Percentiles rank a stretch among this genome's conserved stretches.
Evolutionary conservation across 495 filamentous ascomycete species (phyloP).

Genomic region (Tuber brumale): DNA sequence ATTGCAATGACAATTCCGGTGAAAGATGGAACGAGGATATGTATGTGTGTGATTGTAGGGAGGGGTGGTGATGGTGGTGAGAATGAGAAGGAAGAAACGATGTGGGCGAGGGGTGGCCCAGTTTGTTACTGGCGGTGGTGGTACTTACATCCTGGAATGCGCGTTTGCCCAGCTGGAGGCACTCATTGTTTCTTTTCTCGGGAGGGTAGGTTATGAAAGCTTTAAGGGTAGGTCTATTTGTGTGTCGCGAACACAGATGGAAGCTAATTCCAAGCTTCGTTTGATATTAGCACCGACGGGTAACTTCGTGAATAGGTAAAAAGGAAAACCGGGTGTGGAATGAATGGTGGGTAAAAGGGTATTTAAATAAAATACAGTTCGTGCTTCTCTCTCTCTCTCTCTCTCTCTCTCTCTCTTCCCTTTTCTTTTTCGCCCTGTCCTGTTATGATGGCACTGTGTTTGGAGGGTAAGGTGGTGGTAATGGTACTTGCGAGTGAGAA

Average conservation of each 20-base stretch:
- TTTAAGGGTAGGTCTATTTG: background rate
- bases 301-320: background rate
- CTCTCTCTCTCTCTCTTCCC: background rate
- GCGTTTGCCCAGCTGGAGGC: conserved; percentile 36
- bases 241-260: background rate
- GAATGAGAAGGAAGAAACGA: background rate
- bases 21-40: background rate
- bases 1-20: background rate
- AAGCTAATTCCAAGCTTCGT: background rate
- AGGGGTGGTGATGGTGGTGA: background rate
- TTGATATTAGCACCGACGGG: background rate
- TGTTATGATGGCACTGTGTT: background rate
- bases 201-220: background rate
- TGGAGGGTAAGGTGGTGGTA: background rate
- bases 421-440: background rate
- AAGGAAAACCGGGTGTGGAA: background rate
- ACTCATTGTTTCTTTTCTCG: conserved; percentile 28
- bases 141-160: conserved; percentile 38
- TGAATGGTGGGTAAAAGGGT: background rate
- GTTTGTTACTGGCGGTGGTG: conserved; percentile 11
- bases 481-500: background rate
- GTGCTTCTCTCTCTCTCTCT: background rate
- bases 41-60: background rate
- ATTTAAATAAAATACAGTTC: background rate
- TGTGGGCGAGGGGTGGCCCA: background rate